Evolutionary conservation across 768 basidiomycete species (phyloP), one percentile per base, ranked within the genome.

Genomic region (Xerocomellus dryophilus): DNA sequence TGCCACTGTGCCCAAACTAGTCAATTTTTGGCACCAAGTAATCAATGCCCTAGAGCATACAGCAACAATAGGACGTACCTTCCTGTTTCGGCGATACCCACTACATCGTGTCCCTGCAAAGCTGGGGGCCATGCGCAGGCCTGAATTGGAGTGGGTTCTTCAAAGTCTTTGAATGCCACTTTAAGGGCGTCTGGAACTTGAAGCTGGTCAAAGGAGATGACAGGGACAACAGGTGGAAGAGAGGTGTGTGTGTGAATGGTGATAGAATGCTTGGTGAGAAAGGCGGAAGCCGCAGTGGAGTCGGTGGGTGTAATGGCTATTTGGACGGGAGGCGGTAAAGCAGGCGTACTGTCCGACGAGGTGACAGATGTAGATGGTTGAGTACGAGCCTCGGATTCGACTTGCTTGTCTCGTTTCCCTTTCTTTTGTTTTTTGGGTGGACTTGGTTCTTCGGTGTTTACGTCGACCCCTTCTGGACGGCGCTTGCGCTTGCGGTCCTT

Each of bases 11-110:
- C 61, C 39, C 23, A 21, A 40, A 41, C 27, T 1, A 17, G 47
- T 58, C 21, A 59, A 35, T 29, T 9, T 27, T 43, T 1, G 29
- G 20, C 1, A 10, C 17, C 32, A 23, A 7, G 20, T 35, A 12
- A 20, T 35, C 20, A 17, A 34, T 42, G 54, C 47, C 4, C 41
- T 21, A 42, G 43, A 50, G 53, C 31, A 35, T 39, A 48, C 27
- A 36, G 46, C 20, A 54, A 23, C 29, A 7, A 23, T 18, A 47
- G n/a, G 25, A 54, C 74, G 34, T 57, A 83, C 86, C 85, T 90
- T 62, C 96, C 96, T 2, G 96, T 98, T 76, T 98, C 95, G 7
- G 96, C 95, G 56, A 98, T 92, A 45, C 96, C 96, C 29, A 98
- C 86, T 0, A 96, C 90, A 68, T 98, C 91, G n/a, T 76, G 76